These are phyloP conservation scores for Phoma sp. DNA, from an alignment of 2,329 filamentous ascomycete species.

Conservation along the genomic window DNA sequence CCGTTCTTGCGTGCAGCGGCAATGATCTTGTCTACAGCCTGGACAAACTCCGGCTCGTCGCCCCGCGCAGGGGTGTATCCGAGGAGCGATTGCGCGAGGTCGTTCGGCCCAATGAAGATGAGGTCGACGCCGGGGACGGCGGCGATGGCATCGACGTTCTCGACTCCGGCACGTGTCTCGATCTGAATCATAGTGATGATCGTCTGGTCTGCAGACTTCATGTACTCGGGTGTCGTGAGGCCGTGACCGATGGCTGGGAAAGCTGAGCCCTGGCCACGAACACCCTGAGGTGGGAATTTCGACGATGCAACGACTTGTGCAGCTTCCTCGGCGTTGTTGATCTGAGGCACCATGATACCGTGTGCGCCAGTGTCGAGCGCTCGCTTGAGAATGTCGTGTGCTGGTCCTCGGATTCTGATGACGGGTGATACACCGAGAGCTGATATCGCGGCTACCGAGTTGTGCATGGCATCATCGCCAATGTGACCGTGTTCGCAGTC, in stretches of 20 bases:
- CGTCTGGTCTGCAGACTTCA: slow-evolving; percentile 62
- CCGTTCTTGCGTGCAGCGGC: slow-evolving; percentile 65
- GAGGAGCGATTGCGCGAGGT: slow-evolving; percentile 63
- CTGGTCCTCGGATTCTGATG: slow-evolving; percentile 59
- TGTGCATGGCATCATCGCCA: slow-evolving; percentile 64
- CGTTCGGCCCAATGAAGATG: slow-evolving; percentile 70
- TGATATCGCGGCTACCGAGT: slow-evolving; percentile 63
- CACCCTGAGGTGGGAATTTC: slow-evolving; percentile 64
- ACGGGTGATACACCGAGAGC: slow-evolving; percentile 62
- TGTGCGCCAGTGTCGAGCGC: slow-evolving; percentile 65
- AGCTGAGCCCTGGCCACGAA: slow-evolving; percentile 63
- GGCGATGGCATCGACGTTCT: slow-evolving; percentile 67
- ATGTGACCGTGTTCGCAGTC: slow-evolving; percentile 65
- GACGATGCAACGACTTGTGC: slow-evolving; percentile 55
- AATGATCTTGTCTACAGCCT: slow-evolving; percentile 59
- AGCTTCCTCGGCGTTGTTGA: slow-evolving; percentile 59
- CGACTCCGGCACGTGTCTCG: slow-evolving; percentile 68
- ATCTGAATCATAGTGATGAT: slow-evolving; percentile 72
- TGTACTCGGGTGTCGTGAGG: slow-evolving; percentile 60
- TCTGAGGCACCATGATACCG: slow-evolving; percentile 63
- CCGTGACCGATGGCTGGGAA: slow-evolving; percentile 58
- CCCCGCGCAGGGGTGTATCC: slow-evolving; percentile 63
- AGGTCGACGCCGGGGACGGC: slow-evolving; percentile 66
- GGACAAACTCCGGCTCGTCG: slow-evolving; percentile 62
- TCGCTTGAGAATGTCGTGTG: slow-evolving; percentile 59